A percentile compares a stretch with the other conserved stretches of the same genome.
These are phyloP conservation scores for Trichosporon inkin DNA, from an alignment of 1,284 basidiomycete genomes.

Conservation along the genomic window DNA sequence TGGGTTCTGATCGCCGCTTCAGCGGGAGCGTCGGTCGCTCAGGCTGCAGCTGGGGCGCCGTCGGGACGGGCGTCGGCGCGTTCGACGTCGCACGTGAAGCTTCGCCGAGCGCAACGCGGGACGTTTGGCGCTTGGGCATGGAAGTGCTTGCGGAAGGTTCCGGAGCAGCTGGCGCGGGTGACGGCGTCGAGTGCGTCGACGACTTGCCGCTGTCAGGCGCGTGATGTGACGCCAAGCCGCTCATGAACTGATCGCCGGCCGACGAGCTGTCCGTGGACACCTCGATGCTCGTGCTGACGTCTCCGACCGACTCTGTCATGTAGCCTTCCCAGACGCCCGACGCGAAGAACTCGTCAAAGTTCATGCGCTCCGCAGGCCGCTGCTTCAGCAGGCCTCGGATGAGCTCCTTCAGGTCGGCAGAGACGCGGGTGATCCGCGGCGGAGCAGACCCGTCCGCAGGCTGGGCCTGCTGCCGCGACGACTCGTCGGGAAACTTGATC, in stretches of 20 bases:
- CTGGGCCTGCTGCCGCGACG: constrained; percentile 52
- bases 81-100: constrained; percentile 5
- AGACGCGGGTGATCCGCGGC: constrained; percentile 55
- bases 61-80: constrained; percentile 14
- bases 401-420: constrained; percentile 80
- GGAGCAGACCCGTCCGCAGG: constrained; percentile 24
- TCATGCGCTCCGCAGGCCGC: constrained; percentile 76
- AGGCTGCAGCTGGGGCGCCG: neutral
- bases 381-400: constrained; percentile 79
- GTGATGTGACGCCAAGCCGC: constrained; percentile 22
- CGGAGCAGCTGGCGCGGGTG: neutral
- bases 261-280: constrained; percentile 38
- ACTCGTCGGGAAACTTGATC: constrained; percentile 89
- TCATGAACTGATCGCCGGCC: constrained; percentile 20
- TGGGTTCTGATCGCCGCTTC: constrained; percentile 38
- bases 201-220: constrained; percentile 23
- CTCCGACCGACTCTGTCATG: constrained; percentile 57
- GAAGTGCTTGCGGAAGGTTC: neutral
- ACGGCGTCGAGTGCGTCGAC: neutral
- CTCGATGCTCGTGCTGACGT: constrained; percentile 35
- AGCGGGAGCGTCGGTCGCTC: constrained; percentile 10
- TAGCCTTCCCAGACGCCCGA: constrained; percentile 74
- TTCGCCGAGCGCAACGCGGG: constrained; percentile 7
- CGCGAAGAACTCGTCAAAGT: constrained; percentile 88
- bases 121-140: neutral